Evolutionary conservation across 805 yeast genomes (phyloP).

Genomic region (Metschnikowia lochheadii): DNA sequence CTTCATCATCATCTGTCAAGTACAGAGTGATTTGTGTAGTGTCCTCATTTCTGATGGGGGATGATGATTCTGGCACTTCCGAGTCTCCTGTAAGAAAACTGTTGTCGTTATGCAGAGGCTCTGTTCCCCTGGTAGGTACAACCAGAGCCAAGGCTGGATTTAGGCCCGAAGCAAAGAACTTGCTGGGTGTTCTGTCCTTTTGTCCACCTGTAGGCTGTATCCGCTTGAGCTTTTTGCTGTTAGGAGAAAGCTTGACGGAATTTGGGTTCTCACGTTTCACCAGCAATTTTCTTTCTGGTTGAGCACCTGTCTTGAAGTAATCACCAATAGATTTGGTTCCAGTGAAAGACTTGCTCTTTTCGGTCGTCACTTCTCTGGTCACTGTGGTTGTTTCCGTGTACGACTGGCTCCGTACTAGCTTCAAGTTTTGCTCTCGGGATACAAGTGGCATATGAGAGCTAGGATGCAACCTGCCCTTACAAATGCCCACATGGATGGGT

Average conservation of each 20-base stretch:
- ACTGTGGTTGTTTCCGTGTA: neutral
- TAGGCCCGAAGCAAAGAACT: slow-evolving; percentile 11
- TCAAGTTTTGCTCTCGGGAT: slow-evolving; percentile 43
- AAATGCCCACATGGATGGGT: slow-evolving; percentile 50
- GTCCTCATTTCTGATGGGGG: slow-evolving; percentile 19
- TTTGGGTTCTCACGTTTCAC: slow-evolving; percentile 6
- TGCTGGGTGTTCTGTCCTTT: slow-evolving; percentile 11
- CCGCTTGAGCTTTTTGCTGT: slow-evolving; percentile 16
- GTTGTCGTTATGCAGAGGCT: neutral
- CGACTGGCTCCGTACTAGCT: slow-evolving; percentile 13
- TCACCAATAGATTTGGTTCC: slow-evolving; percentile 12
- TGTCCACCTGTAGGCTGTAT: neutral
- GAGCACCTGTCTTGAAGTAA: slow-evolving; percentile 10
- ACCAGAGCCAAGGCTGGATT: neutral
- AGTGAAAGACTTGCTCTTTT: slow-evolving; percentile 9
- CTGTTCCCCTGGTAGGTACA: neutral
- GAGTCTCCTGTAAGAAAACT: slow-evolving; percentile 26
- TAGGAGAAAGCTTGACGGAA: slow-evolving; percentile 16
- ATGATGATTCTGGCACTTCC: slow-evolving; percentile 30
- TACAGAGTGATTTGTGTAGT: slow-evolving; percentile 8
- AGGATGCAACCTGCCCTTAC: slow-evolving; percentile 69
- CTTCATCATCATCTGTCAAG: slow-evolving; percentile 18
- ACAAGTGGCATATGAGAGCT: slow-evolving; percentile 44
- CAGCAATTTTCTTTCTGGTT: neutral
- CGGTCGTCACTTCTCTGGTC: neutral